Conservation (phyloP, 352 stramenopile genomes). For the Pythium myriotylum region DNA sequence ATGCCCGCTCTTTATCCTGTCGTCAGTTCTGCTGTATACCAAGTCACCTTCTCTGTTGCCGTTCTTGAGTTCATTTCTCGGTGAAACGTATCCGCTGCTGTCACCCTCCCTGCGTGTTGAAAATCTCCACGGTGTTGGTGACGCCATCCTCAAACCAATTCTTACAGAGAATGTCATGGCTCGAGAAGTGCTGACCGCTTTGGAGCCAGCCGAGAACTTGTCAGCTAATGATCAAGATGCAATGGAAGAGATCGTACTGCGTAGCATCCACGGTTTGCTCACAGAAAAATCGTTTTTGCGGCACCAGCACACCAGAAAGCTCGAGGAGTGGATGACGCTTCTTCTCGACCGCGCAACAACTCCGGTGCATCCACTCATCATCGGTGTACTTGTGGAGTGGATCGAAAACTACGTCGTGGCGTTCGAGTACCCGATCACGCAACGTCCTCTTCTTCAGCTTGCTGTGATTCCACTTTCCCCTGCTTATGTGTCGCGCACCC, state of each 20-base stretch:
- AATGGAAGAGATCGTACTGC: conserved; percentile 53
- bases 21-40: conserved; percentile 69
- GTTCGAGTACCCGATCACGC: conserved; percentile 69
- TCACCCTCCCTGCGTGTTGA: conserved; percentile 37
- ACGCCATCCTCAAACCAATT: conserved; percentile 68
- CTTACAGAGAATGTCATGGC: conserved; percentile 68
- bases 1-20: conserved; percentile 63
- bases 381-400: conserved; percentile 63
- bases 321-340: conserved; percentile 54
- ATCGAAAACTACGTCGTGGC: conserved; percentile 80
- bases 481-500: conserved; percentile 7
- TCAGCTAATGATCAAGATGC: conserved; percentile 39
- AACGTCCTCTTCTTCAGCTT: conserved; percentile 57
- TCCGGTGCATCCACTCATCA: conserved; percentile 55
- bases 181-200: conserved; percentile 50
- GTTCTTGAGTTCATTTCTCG: conserved; percentile 38
- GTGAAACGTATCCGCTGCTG: conserved; percentile 13
- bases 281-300: conserved; percentile 71
- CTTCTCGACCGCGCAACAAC: conserved; percentile 45
- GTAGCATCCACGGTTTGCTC: conserved; percentile 53
- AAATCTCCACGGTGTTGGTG: conserved; percentile 61
- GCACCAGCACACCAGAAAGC: conserved; percentile 53
- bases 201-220: conserved; percentile 34
- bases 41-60: conserved; percentile 60
- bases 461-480: conserved; percentile 59